Conservation (phyloP, 768 basidiomycete species). For the Rhizopogon rudus region DNA sequence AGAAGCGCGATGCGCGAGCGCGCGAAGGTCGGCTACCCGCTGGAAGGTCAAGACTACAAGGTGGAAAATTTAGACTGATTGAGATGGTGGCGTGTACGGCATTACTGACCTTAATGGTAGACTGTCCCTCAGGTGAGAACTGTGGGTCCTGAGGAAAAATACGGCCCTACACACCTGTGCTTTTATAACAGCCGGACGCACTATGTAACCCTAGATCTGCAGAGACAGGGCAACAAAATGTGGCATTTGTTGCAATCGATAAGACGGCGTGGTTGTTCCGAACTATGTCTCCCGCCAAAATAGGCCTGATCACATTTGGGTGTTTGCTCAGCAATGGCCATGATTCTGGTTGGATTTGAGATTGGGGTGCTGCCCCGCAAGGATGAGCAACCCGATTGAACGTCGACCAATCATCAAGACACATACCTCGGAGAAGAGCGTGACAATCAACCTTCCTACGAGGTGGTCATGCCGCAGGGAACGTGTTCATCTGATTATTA, state of each 20-base stretch:
- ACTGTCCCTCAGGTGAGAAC: slow-evolving; percentile 24
- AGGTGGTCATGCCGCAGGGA: neutral
- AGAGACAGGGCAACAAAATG: slow-evolving; percentile 14
- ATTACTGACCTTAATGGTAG: slow-evolving; percentile 25
- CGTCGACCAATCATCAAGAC: neutral
- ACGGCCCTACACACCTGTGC: slow-evolving; percentile 10
- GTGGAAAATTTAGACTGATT: slow-evolving; percentile 10
- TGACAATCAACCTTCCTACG: neutral
- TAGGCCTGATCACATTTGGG: slow-evolving; percentile 9
- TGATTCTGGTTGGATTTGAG: slow-evolving; percentile 19
- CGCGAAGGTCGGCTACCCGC: slow-evolving; percentile 43
- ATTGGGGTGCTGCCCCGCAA: slow-evolving; percentile 18
- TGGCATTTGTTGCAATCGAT: slow-evolving; percentile 23
- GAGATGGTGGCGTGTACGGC: slow-evolving; percentile 13
- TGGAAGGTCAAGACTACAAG: slow-evolving; percentile 30
- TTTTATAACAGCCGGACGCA: slow-evolving; percentile 25
- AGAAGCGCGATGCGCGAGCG: slow-evolving; percentile 73
- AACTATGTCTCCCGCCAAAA: slow-evolving; percentile 12
- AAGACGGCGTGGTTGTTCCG: slow-evolving; percentile 23
- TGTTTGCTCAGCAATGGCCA: slow-evolving; percentile 16
- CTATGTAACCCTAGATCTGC: slow-evolving; percentile 17
- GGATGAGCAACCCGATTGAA: slow-evolving; percentile 1
- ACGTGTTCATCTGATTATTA: neutral
- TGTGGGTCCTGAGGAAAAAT: slow-evolving; percentile 26
- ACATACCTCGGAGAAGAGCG: slow-evolving; percentile 1